Evolutionary conservation across 129 eudicot genomes (phyloP).

Genomic region (Artemisia tridentata): DNA sequence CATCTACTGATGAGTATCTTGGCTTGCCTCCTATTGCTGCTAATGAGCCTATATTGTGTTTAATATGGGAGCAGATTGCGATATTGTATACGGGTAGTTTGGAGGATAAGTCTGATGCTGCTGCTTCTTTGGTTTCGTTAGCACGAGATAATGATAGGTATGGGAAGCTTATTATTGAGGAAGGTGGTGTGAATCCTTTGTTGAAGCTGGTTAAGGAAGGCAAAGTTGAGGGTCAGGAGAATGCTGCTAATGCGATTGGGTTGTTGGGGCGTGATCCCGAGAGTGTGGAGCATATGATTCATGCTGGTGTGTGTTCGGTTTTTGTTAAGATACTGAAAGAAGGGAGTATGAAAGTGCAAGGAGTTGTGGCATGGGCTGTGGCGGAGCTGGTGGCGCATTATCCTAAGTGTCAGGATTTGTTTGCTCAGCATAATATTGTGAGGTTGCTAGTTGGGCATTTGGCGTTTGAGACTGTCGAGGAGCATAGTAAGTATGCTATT

Average conservation of each 20-base stretch:
- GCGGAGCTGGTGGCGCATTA: conserved; percentile 39
- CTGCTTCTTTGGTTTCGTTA: conserved; percentile 43
- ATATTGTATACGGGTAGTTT: conserved; percentile 37
- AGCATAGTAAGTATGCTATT: conserved; percentile 49
- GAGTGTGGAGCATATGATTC: conserved; percentile 45
- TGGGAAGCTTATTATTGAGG: conserved; percentile 45
- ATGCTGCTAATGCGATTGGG: conserved; percentile 42
- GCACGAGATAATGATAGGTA: conserved; percentile 47
- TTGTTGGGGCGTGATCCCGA: conserved; percentile 43
- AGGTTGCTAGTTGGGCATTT: conserved; percentile 43
- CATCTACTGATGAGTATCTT: conserved; percentile 36
- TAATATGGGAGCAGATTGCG: conserved; percentile 47
- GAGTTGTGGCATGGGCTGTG: conserved; percentile 50
- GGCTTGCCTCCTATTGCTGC: conserved; percentile 48
- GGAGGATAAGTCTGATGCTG: conserved; percentile 39
- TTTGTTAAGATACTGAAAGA: conserved; percentile 42
- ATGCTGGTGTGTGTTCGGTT: conserved; percentile 42
- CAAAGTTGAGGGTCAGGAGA: conserved; percentile 40
- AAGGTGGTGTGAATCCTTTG: conserved; percentile 48
- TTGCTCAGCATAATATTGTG: conserved; percentile 43
- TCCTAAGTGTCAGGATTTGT: conserved; percentile 43
- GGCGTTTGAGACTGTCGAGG: conserved; percentile 44
- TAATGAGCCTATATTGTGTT: conserved; percentile 42
- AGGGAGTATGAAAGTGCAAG: conserved; percentile 46
- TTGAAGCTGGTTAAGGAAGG: conserved; percentile 46